Percentiles rank a stretch among this genome's conserved stretches.
Conservation (phyloP, 345 rosid species). For the Gossypium herbaceum region DNA sequence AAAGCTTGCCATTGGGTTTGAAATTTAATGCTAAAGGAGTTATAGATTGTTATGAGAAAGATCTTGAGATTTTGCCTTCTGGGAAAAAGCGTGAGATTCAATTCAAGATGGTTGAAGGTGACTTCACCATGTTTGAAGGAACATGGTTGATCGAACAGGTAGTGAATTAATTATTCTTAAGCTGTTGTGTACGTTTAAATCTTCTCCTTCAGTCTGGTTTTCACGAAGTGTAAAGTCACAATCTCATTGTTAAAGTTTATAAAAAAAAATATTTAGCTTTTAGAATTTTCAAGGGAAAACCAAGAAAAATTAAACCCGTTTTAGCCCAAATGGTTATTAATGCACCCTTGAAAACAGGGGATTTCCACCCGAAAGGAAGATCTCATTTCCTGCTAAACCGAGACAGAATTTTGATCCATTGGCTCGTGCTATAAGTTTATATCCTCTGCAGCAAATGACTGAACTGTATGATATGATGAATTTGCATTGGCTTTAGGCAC, state of each 20-base stretch:
- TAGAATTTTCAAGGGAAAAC: neutral
- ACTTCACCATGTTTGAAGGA: neutral
- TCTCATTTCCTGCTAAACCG: slow-evolving; percentile 8
- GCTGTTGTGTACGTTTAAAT: neutral
- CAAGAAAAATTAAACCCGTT: neutral
- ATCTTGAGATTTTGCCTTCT: slow-evolving; percentile 50
- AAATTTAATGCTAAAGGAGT: slow-evolving; percentile 81
- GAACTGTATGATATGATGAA: neutral
- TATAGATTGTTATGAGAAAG: slow-evolving; percentile 84
- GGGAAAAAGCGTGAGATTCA: slow-evolving; percentile 76
- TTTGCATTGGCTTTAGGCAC: neutral
- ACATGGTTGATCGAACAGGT: slow-evolving; percentile 62
- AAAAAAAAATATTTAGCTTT: neutral
- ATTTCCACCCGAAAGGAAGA: neutral
- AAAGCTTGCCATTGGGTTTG: neutral
- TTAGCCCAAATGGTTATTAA: neutral
- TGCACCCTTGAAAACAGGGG: neutral
- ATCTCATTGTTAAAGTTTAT: neutral
- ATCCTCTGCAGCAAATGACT: neutral
- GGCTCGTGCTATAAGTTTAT: neutral
- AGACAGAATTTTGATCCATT: slow-evolving; percentile 1
- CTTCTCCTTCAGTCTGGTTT: neutral
- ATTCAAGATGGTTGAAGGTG: slow-evolving; percentile 8
- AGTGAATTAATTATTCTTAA: slow-evolving; percentile 2
- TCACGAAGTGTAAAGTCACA: neutral